Conservation (phyloP, 139 green algal genomes). For the Coelastrella sp. region DNA sequence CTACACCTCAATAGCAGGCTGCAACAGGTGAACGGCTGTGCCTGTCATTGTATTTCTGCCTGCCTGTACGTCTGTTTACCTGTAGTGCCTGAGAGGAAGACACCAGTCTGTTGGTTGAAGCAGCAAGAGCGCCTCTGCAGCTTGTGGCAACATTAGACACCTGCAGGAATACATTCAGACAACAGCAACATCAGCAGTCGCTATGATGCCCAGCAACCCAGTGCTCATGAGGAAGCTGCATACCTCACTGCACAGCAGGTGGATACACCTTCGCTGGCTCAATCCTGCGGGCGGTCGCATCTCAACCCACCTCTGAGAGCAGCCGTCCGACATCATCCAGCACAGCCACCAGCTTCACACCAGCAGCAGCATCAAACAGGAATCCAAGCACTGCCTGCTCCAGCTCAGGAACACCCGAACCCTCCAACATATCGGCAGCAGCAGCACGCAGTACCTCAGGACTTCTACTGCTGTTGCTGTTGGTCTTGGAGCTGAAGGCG, state of each 20-base stretch:
- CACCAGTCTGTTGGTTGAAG: constrained; percentile 60
- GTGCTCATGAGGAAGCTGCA: neutral
- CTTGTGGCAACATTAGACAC: constrained; percentile 70
- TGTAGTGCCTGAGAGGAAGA: neutral
- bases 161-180: constrained; percentile 51
- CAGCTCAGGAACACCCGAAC: constrained; percentile 70
- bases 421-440: constrained; percentile 68
- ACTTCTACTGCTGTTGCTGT: constrained; percentile 1
- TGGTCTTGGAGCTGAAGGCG: constrained; percentile 48
- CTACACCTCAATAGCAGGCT: too few species aligned
- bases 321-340: constrained; percentile 70
- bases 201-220: neutral
- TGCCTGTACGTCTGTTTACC: too few species aligned
- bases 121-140: constrained; percentile 60
- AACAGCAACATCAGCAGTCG: constrained; percentile 1
- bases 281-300: neutral
- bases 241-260: neutral
- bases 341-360: constrained; percentile 69
- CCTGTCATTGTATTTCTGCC: too few species aligned
- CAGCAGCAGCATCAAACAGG: constrained; percentile 63
- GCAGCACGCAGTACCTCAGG: constrained; percentile 36
- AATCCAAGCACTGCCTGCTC: constrained; percentile 77
- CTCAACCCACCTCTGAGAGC: constrained; percentile 54
- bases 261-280: neutral
- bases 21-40: too few species aligned